Evolutionary conservation across 495 filamentous ascomycete species (phyloP).

Genomic region (Glarea lozoyensis): DNA sequence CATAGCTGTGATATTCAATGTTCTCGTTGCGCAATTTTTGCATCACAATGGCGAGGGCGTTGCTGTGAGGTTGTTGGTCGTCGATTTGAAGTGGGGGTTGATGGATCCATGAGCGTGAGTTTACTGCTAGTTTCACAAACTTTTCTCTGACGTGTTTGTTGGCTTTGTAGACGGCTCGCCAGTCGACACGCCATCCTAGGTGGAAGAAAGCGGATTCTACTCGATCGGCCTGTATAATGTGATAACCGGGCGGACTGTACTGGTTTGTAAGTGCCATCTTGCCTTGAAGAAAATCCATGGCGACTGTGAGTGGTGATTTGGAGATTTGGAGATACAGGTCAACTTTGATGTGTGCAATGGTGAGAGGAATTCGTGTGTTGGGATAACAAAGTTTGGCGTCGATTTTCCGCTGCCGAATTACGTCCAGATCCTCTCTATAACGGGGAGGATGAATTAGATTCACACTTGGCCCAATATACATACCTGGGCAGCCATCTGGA

Average conservation of each 20-base stretch:
- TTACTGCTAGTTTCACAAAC: background rate
- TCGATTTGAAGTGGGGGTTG: too few species aligned
- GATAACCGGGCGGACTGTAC: background rate
- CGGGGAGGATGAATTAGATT: slow-evolving; percentile 7
- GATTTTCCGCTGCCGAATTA: background rate
- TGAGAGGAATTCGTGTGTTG: slow-evolving; percentile 5
- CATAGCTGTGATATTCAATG: too few species aligned
- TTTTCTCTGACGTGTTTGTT: background rate
- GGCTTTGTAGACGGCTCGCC: background rate
- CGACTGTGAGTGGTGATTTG: background rate
- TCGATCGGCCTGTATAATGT: background rate
- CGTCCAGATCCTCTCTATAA: background rate
- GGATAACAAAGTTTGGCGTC: background rate
- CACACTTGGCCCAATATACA: background rate
- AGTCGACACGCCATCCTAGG: slow-evolving; percentile 4
- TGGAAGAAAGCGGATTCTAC: slow-evolving; percentile 11
- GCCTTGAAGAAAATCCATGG: slow-evolving; percentile 3
- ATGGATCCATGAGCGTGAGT: background rate
- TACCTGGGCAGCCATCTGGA: background rate
- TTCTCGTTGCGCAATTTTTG: too few species aligned
- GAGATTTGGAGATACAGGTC: background rate
- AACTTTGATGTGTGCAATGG: slow-evolving; percentile 1
- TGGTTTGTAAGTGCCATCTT: background rate
- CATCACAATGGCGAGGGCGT: too few species aligned
- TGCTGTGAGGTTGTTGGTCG: too few species aligned